Base-by-base conservation (phyloP, 2,329 filamentous ascomycete species). In the Diplodia sapinea region DNA sequence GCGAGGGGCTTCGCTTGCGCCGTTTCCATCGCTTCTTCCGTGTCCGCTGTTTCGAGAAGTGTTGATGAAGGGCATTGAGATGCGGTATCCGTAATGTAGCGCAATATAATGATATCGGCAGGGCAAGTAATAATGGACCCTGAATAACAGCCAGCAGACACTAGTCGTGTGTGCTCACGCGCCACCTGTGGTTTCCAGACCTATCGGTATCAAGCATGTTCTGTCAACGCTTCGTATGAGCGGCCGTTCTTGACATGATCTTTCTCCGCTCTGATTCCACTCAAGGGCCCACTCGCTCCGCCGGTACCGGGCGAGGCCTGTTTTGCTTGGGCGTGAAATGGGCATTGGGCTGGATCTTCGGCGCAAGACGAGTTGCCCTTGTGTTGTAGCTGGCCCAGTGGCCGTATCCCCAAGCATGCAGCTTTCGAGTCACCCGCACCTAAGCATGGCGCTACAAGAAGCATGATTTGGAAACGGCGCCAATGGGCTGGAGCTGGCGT, bases 361-460 rank as follows among this genome's bases (percentile, higher is more conserved):
- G 33, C 33, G 33, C 33, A 12, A 36, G 33, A 36, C 9, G 43
- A 20, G 40, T 43, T 15, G 40, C 17, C 2, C 43, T n/a, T 47
- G 33, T 47, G 43, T 47, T 47, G 33, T 36, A 36, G 5, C 33
- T 36, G 11, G 33, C 17, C 43, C 9, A 47, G 33, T 36, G 33
- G 33, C 9, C 33, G 33, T 36, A 9, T 36, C 11, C 9, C 17
- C 43, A 47, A 47, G 43, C 43, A 47, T 47, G 43, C 17, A 36
- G 3, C 33, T 36, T 3, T 36, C 33, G 33, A 4, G 43, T 47
- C n/a, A 47, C 17, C 43, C 43, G 17, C 43, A 20, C 7, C 43
- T 47, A 47, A 47, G 43, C 43, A n/a, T n/a, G 43, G 43, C 43
- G 43, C 43, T 47, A 47, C 43, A 47, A 47, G 43, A 47, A 47